phyloP scores from a whole-genome alignment of 768 basidiomycete species.

The Xerocomus potaroensis region DNA sequence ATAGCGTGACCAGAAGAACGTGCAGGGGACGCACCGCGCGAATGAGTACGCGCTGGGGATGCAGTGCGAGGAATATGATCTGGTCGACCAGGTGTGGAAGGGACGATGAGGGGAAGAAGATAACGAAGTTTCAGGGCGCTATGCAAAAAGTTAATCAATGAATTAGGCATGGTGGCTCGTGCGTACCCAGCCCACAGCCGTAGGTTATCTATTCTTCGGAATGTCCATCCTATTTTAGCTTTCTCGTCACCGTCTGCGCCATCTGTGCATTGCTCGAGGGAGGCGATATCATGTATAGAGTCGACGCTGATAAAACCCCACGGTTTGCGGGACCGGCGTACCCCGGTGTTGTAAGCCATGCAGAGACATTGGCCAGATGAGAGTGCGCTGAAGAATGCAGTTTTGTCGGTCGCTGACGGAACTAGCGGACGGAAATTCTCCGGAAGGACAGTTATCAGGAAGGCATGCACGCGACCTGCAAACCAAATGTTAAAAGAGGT shows the following conservation, averaged over 20 bases:
- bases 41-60: conserved; percentile 14
- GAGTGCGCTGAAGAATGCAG: conserved; percentile 48
- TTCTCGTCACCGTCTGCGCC: conserved; percentile 37
- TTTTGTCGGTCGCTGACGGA: conserved; percentile 28
- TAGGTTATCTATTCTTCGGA: conserved; percentile 81
- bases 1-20: conserved; percentile 14
- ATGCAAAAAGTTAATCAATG: not conserved
- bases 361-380: conserved; percentile 82
- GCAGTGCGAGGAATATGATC: conserved; percentile 24
- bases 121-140: conserved; percentile 85
- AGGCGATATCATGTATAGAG: conserved; percentile 74
- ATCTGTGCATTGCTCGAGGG: conserved; percentile 51
- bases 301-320: conserved; percentile 85
- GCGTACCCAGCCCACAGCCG: conserved; percentile 81
- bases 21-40: conserved; percentile 24
- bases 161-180: not conserved
- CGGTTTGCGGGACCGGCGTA: conserved; percentile 74
- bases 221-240: conserved; percentile 70
- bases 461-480: conserved; percentile 60
- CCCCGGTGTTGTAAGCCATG: conserved; percentile 72
- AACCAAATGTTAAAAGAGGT: conserved; percentile 3
- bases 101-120: conserved; percentile 61
- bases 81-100: conserved; percentile 35
- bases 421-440: conserved; percentile 43
- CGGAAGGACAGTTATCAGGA: conserved; percentile 61